phyloP scores from a whole-genome alignment of 768 basidiomycete species.

The Suillus paluster region DNA sequence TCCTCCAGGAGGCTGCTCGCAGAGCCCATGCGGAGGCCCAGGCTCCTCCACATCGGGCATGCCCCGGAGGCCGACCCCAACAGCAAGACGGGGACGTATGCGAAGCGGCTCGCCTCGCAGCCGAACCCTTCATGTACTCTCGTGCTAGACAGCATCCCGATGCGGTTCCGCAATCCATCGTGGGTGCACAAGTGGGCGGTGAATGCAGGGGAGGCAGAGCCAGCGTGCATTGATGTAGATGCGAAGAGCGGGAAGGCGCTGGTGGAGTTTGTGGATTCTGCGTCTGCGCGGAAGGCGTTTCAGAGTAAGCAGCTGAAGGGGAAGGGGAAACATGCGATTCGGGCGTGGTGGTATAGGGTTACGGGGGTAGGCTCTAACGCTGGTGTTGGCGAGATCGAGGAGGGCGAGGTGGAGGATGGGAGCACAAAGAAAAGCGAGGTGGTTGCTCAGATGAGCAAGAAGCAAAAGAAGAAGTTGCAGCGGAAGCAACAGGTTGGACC shows the following conservation, averaged over 20 bases:
- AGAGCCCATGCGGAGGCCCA: constrained; percentile 4
- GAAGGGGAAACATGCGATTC: constrained; percentile 26
- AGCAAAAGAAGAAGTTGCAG: constrained; percentile 8
- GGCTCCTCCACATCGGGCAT: constrained; percentile 45
- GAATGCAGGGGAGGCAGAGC: constrained; percentile 39
- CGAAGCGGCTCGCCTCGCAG: constrained; percentile 24
- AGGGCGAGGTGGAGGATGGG: constrained; percentile 17
- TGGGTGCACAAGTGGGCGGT: constrained; percentile 51
- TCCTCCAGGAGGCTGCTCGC: not conserved
- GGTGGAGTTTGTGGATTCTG: constrained; percentile 52
- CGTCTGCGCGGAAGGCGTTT: constrained; percentile 50
- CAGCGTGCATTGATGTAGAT: constrained; percentile 49
- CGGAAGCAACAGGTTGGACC: not conserved
- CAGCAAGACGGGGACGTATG: constrained; percentile 53
- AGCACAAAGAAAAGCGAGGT: not conserved
- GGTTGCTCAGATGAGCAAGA: constrained; percentile 4
- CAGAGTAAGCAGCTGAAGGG: constrained; percentile 46
- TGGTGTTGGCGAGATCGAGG: constrained; percentile 16
- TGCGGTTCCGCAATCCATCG: constrained; percentile 45
- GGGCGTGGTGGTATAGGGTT: constrained; percentile 21
- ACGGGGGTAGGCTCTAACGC: constrained; percentile 9
- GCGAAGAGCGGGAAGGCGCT: constrained; percentile 48
- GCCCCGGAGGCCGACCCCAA: constrained; percentile 48
- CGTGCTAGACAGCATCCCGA: constrained; percentile 61
- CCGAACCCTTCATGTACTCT: constrained; percentile 56